A percentile compares a stretch with the other conserved stretches of the same genome.
These are phyloP conservation scores for Croton setiger DNA, from an alignment of 441 rosid species.

Conservation along the genomic window DNA sequence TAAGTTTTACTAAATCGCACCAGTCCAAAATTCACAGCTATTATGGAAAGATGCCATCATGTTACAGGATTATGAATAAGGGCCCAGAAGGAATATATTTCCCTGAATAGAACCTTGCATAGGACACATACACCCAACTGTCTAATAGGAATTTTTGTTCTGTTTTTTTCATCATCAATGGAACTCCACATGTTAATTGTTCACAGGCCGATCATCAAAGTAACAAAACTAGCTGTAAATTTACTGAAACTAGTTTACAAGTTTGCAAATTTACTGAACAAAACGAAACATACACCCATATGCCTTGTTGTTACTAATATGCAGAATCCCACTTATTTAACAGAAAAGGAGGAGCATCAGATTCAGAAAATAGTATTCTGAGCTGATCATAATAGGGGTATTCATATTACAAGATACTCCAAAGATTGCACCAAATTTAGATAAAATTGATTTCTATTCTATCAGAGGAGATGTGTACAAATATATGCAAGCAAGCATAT, in stretches of 20 bases:
- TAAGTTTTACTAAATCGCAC: too few relatives aligned
- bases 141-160: background rate
- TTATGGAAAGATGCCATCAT: too few relatives aligned
- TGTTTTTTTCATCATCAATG: too few relatives aligned
- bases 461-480: background rate
- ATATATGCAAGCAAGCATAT: background rate
- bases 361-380: background rate
- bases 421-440: background rate
- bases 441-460: background rate
- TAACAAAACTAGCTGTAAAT: too few relatives aligned
- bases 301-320: too few relatives aligned
- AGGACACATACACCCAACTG: background rate
- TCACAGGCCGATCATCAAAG: too few relatives aligned
- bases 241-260: too few relatives aligned
- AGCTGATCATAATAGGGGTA: background rate
- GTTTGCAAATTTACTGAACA: too few relatives aligned
- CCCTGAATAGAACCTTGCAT: background rate
- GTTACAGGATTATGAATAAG: too few relatives aligned
- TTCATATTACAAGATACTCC: slow-evolving; percentile 6
- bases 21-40: background rate
- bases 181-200: background rate
- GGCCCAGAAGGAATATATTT: background rate
- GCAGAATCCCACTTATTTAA: too few relatives aligned
- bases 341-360: background rate
- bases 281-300: too few relatives aligned